These are phyloP conservation scores for Saururus chinensis DNA, from an alignment of 164 flowering plant species.

Conservation along the genomic window DNA sequence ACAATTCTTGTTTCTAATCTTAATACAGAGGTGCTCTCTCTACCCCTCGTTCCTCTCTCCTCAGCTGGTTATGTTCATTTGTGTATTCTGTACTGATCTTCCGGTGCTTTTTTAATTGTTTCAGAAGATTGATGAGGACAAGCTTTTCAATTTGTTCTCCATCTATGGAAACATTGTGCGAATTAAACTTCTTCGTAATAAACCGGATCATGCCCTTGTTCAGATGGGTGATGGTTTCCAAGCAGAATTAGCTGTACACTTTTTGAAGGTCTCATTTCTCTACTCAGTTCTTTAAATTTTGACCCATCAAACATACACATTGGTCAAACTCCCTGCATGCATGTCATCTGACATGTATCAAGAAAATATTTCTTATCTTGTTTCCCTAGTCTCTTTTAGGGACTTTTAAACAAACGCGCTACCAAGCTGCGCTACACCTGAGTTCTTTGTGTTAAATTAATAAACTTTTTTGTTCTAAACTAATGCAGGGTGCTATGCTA, in stretches of 20 bases:
- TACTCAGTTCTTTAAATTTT: too few species aligned
- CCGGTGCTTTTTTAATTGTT: background rate
- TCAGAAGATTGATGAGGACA: slow-evolving; percentile 92
- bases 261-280: slow-evolving; percentile 58
- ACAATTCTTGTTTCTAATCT: slow-evolving; percentile 83
- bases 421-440: too few species aligned
- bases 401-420: too few species aligned
- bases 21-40: slow-evolving; percentile 67
- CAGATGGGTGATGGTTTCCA: slow-evolving; percentile 99
- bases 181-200: slow-evolving; percentile 83
- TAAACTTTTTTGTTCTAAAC: background rate
- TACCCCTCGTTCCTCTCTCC: background rate
- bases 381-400: too few species aligned
- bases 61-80: background rate
- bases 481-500: slow-evolving; percentile 62
- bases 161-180: slow-evolving; percentile 90
- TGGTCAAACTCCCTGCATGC: too few species aligned
- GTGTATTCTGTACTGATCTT: background rate
- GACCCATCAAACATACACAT: too few species aligned
- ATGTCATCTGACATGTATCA: too few species aligned
- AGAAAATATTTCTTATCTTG: too few species aligned
- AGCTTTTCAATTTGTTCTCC: slow-evolving; percentile 91
- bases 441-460: background rate
- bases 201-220: slow-evolving; percentile 95
- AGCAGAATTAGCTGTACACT: slow-evolving; percentile 95